phyloP scores from a whole-genome alignment of 805 yeast species.

The Candida easanensis region DNA sequence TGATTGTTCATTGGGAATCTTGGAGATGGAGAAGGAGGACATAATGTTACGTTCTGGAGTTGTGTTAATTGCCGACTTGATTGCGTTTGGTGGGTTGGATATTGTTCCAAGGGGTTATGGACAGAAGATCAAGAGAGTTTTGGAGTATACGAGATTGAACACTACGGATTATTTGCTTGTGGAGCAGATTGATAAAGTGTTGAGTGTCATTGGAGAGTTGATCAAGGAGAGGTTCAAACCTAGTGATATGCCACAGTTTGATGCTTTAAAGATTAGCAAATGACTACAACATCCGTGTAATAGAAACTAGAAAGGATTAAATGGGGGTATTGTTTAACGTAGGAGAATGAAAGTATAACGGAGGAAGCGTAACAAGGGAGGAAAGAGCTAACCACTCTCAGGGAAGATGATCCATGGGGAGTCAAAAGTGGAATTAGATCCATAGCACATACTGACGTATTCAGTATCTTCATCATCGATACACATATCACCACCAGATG shows the following conservation, averaged over 20 bases:
- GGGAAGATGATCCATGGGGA: no score
- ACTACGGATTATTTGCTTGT: constrained; percentile 58
- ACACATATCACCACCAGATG: constrained; percentile 28
- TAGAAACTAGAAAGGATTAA: no score
- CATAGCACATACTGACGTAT: not conserved
- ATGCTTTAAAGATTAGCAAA: constrained; percentile 1
- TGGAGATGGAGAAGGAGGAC: constrained; percentile 55
- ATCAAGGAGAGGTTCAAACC: constrained; percentile 14
- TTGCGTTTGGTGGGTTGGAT: constrained; percentile 45
- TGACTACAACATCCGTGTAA: no score
- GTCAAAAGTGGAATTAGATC: not conserved
- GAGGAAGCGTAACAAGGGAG: no score
- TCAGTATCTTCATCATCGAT: constrained; percentile 15
- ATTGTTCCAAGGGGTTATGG: constrained; percentile 51
- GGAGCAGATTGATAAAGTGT: constrained; percentile 49
- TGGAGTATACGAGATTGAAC: constrained; percentile 43
- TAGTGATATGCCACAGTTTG: constrained; percentile 4
- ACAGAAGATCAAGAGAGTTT: constrained; percentile 36
- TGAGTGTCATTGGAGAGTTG: constrained; percentile 28
- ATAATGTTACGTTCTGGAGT: constrained; percentile 72
- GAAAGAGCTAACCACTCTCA: no score
- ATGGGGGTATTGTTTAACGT: no score
- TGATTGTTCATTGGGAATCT: constrained; percentile 76
- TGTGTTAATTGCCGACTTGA: constrained; percentile 60
- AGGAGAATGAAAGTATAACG: no score